phyloP scores from a whole-genome alignment of 2,329 filamentous ascomycete species.

The Clonostachys rosea region DNA sequence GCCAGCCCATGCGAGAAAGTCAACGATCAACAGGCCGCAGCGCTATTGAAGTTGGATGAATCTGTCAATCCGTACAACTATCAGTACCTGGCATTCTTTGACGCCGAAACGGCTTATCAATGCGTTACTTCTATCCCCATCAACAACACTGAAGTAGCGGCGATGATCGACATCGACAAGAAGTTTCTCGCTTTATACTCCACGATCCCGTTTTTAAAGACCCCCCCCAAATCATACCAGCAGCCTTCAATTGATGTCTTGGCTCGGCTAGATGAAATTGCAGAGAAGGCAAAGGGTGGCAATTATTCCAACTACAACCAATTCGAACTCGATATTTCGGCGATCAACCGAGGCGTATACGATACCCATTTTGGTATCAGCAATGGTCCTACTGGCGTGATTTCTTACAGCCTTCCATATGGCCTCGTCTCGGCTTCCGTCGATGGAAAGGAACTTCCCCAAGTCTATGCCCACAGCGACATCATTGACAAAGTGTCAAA shows the following conservation, averaged over 20 bases:
- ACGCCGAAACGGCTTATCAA: constrained; percentile 17
- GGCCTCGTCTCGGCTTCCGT: not conserved
- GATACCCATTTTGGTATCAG: constrained; percentile 60
- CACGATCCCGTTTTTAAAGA: constrained; percentile 39
- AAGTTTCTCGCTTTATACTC: constrained; percentile 43
- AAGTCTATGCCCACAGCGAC: no score
- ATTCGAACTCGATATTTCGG: constrained; percentile 49
- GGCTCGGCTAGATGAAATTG: constrained; percentile 36
- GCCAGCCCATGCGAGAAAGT: no score
- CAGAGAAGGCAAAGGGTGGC: constrained; percentile 29
- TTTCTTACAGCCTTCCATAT: constrained; percentile 26
- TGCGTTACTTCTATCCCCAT: constrained; percentile 33
- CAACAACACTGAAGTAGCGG: constrained; percentile 21
- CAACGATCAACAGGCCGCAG: no score
- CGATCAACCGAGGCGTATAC: constrained; percentile 46
- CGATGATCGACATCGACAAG: constrained; percentile 27
- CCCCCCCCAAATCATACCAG: constrained; percentile 45
- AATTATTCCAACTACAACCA: constrained; percentile 47
- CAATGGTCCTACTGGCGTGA: constrained; percentile 34
- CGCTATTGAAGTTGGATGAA: no score
- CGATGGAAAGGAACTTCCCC: no score
- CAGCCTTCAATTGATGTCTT: constrained; percentile 43
- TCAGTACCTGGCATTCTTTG: not conserved
- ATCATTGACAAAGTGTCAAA: no score
- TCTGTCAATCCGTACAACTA: not conserved